A percentile compares a stretch with the other conserved stretches of the same genome.
These are phyloP conservation scores for Clavariopsis aquatica DNA, from an alignment of 495 filamentous ascomycete species.

Conservation along the genomic window DNA sequence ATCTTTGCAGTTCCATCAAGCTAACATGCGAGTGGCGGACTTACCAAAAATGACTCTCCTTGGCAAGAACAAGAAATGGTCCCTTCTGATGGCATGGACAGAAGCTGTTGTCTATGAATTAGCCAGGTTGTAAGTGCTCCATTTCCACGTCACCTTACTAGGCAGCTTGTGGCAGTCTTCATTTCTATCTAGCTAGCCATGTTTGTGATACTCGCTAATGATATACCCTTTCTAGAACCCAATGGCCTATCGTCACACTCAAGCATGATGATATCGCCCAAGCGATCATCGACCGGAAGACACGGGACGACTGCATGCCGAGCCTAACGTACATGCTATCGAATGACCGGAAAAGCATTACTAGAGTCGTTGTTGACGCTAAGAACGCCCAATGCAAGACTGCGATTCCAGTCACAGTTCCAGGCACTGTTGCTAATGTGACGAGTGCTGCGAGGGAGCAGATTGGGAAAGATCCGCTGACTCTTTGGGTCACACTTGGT, in stretches of 20 bases:
- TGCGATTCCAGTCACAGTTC: conserved; percentile 60
- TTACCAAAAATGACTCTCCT: conserved; percentile 53
- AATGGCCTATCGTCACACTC: conserved; percentile 59
- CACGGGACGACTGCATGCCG: conserved; percentile 58
- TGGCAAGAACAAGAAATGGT: conserved; percentile 50
- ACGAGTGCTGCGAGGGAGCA: conserved; percentile 54
- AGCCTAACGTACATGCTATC: conserved; percentile 51
- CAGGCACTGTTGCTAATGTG: conserved; percentile 45
- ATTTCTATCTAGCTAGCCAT: background rate
- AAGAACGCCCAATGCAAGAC: conserved; percentile 54
- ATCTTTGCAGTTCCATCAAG: conserved; percentile 63
- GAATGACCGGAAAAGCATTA: conserved; percentile 49
- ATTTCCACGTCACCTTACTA: background rate
- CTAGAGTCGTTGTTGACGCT: conserved; percentile 55
- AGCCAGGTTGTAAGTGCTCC: conserved; percentile 46
- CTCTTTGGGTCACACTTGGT: conserved; percentile 58
- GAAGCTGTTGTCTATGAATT: conserved; percentile 61
- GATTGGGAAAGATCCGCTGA: conserved; percentile 59
- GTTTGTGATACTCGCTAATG: no score
- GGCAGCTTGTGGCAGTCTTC: background rate
- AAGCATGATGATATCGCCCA: conserved; percentile 60
- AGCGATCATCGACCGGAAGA: conserved; percentile 53
- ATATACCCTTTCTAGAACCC: conserved; percentile 37
- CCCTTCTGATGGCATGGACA: conserved; percentile 62
- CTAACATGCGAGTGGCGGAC: conserved; percentile 58